phyloP scores from a whole-genome alignment of 2,329 filamentous ascomycete species.

The Aspergillus aculeatinus region DNA sequence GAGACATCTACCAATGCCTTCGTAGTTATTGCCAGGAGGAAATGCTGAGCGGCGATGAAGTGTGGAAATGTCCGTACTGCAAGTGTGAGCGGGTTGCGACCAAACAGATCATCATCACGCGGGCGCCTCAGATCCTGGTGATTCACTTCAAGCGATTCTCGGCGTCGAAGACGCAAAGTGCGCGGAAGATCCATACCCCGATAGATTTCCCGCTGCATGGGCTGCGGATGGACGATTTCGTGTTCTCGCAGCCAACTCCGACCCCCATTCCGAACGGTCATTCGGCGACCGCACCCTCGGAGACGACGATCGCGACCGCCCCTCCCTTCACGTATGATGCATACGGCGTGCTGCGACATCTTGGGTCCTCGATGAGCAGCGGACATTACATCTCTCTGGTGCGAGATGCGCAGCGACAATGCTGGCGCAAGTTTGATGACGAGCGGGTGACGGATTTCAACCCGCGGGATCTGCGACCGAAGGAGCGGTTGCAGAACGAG shows the following conservation, averaged over 20 bases:
- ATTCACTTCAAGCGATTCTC: constrained; percentile 73
- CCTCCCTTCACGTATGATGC: constrained; percentile 74
- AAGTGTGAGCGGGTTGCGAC: constrained; percentile 64
- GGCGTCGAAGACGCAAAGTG: constrained; percentile 55
- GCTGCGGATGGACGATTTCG: constrained; percentile 62
- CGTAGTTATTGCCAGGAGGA: constrained; percentile 69
- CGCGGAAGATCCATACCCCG: constrained; percentile 67
- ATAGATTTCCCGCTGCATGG: constrained; percentile 75
- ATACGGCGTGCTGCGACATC: constrained; percentile 80
- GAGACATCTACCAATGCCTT: constrained; percentile 67
- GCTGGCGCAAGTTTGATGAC: constrained; percentile 64
- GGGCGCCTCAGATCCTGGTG: constrained; percentile 76
- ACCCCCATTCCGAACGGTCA: constrained; percentile 20
- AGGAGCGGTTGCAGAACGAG: constrained; percentile 59
- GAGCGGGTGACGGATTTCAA: constrained; percentile 56
- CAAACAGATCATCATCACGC: constrained; percentile 71
- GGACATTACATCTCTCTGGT: constrained; percentile 81
- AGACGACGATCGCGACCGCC: constrained; percentile 48
- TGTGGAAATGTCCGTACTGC: constrained; percentile 74
- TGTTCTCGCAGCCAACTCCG: constrained; percentile 50
- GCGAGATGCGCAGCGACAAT: constrained; percentile 57
- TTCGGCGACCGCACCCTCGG: constrained; percentile 55
- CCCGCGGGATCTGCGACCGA: constrained; percentile 49
- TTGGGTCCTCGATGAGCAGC: constrained; percentile 63
- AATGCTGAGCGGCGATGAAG: constrained; percentile 64